phyloP scores from a whole-genome alignment of 176 grass and related monocot species.

The Pontederia crassipes region DNA sequence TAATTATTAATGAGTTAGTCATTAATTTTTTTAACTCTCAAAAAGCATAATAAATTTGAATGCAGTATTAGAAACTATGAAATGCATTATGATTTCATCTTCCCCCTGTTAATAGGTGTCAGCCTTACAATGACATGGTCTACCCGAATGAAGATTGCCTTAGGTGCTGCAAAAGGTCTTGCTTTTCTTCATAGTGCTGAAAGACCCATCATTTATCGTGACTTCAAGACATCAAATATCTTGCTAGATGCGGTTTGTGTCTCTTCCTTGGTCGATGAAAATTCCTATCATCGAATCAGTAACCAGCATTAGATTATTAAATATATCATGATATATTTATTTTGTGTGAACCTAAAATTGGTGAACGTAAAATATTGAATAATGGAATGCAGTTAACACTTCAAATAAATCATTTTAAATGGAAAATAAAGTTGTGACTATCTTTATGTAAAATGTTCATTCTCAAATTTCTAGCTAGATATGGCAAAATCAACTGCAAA shows the following conservation, averaged over 20 bases:
- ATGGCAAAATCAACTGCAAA: too few species aligned
- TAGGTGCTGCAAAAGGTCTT: conserved; percentile 14
- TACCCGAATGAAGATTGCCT: conserved; percentile 11
- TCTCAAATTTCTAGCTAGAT: too few species aligned
- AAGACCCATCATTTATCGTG: conserved; percentile 16
- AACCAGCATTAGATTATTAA: too few species aligned
- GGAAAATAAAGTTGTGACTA: too few species aligned
- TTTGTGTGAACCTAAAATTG: too few species aligned
- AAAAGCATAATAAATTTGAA: not conserved
- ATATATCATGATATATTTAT: too few species aligned
- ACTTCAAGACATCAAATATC: conserved; percentile 16
- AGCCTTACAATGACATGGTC: conserved; percentile 5
- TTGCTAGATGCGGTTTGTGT: conserved; percentile 15
- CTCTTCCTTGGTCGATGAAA: not conserved
- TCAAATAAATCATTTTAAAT: too few species aligned
- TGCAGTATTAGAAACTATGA: not conserved
- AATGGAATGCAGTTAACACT: too few species aligned
- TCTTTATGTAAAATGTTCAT: too few species aligned
- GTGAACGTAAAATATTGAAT: too few species aligned
- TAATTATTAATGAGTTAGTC: too few species aligned
- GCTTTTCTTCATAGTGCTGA: conserved; percentile 11
- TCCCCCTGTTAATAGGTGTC: not conserved
- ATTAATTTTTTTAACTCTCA: too few species aligned
- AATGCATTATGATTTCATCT: not conserved
- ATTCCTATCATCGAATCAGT: not conserved